A percentile compares a stretch with the other conserved stretches of the same genome.
phyloP scores from a whole-genome alignment of 768 basidiomycete genomes.

The Mycena polygramma region DNA sequence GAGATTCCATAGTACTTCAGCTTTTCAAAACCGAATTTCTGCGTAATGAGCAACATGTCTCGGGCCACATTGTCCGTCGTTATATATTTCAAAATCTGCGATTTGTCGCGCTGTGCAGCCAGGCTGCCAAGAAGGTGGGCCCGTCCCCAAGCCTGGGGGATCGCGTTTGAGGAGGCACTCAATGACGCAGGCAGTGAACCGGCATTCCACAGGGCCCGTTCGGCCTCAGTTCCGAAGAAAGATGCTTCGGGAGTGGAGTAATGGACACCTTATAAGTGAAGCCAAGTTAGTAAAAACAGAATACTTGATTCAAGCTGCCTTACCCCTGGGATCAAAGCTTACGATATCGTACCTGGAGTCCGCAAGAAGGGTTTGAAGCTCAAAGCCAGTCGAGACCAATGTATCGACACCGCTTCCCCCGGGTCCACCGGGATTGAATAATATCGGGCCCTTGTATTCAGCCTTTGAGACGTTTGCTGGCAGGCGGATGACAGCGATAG shows the following conservation, averaged over 20 bases:
- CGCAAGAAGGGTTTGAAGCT: neutral
- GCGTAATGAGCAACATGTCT: conserved; percentile 54
- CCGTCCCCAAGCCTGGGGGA: conserved; percentile 50
- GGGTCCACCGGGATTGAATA: conserved; percentile 35
- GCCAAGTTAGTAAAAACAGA: neutral
- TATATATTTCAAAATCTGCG: conserved; percentile 45
- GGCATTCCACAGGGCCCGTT: conserved; percentile 33
- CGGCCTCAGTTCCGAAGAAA: conserved; percentile 30
- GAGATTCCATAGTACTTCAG: conserved; percentile 49
- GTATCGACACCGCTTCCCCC: conserved; percentile 25
- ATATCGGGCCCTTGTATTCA: conserved; percentile 20
- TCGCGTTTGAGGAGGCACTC: conserved; percentile 43
- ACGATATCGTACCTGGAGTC: conserved; percentile 17
- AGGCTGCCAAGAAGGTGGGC: conserved; percentile 48
- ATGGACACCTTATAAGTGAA: conserved; percentile 16
- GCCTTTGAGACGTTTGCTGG: conserved; percentile 14
- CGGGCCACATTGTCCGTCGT: conserved; percentile 55
- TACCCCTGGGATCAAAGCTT: conserved; percentile 21
- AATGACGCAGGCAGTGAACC: conserved; percentile 18
- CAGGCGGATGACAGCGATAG: conserved; percentile 23
- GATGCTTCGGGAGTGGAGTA: conserved; percentile 22
- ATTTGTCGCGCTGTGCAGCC: conserved; percentile 48
- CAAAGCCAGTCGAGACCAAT: neutral
- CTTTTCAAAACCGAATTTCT: conserved; percentile 49
- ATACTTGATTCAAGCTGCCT: neutral